Evolutionary conservation across 2,329 filamentous ascomycete species (phyloP), one percentile per base, ranked within the genome.

Genomic region (Xylariaceae sp.): DNA sequence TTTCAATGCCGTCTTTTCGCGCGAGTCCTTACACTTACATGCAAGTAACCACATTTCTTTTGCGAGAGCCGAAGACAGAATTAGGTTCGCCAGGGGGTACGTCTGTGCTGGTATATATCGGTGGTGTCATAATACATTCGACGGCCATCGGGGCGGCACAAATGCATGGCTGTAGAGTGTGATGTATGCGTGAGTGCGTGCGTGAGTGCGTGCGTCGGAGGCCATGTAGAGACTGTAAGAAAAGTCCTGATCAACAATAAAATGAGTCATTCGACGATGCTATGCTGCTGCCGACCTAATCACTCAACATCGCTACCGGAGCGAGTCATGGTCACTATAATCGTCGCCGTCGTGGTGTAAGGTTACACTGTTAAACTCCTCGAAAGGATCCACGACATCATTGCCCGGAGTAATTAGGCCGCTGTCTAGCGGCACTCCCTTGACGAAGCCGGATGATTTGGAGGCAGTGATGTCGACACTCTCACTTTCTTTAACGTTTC

Each of bases 301-400:
- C 35, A 55, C 30, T 10, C 47, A 17, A 44, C 34, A 18, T 60
- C 17, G 58, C 61, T 62, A 65, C 57, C 59, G 51, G 55, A 59
- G 50, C 17, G 61, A 69, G 56, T 66, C 66, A 35, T 69, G 66
- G 53, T 68, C 69, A 56, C 76, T 72, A 59, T 86, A 79, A 57
- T 92, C 89, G 67, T 97, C 93, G 13, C 92, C 94, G 58, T 97
- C 94, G 72, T 99, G 94, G 74, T 97, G 93, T 62, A 99, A 80
- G 54, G 94, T 99, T 48, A 99, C 92, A 72, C 91, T 96, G 80
- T 97, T 99, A 76, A 99, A 99, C 74, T 97, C 94, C 75, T 97
- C 90, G 72, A 99, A 99, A 1, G 94, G 94, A 80, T 99, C 94
- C 2, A 84, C 80, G 44, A 88, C 73, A 72, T 97, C 93, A 44